phyloP scores from a whole-genome alignment of 2,329 filamentous ascomycete genomes.

The Laburnicola sp. region DNA sequence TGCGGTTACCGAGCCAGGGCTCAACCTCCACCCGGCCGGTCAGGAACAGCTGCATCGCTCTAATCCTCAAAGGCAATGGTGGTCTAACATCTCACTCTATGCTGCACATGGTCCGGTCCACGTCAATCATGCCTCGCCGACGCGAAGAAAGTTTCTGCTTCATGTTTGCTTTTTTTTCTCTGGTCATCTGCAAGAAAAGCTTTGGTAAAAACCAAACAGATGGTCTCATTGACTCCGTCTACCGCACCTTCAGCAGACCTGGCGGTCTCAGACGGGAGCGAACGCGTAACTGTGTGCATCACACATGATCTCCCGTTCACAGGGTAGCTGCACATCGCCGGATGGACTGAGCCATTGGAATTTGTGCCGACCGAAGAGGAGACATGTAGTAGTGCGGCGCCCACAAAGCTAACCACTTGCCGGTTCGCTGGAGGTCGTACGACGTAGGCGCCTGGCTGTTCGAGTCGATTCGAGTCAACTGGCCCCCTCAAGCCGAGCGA shows the following conservation, averaged over 20 bases:
- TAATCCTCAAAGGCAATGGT: background rate
- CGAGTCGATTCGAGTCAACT: slow-evolving; percentile 18
- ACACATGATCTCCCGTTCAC: slow-evolving; percentile 10
- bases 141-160: slow-evolving; percentile 13
- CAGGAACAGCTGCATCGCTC: too few relatives aligned
- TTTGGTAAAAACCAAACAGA: slow-evolving; percentile 10
- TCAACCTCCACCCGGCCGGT: background rate
- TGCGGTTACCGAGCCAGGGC: slow-evolving; percentile 36
- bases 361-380: slow-evolving; percentile 3
- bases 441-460: slow-evolving; percentile 19
- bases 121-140: slow-evolving; percentile 3
- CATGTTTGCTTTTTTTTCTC: slow-evolving; percentile 17
- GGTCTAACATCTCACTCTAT: background rate
- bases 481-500: slow-evolving; percentile 17
- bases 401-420: slow-evolving; percentile 17
- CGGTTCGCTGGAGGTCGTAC: slow-evolving; percentile 19
- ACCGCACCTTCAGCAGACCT: slow-evolving; percentile 1
- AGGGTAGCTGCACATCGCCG: slow-evolving; percentile 16
- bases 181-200: slow-evolving; percentile 7
- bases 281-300: slow-evolving; percentile 12
- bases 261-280: slow-evolving; percentile 14
- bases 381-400: slow-evolving; percentile 15
- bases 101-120: background rate
- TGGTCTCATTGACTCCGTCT: slow-evolving; percentile 7
- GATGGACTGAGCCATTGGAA: slow-evolving; percentile 14